Evolutionary conservation across 225 moss, liverwort and hornwort species (phyloP).

Genomic region (Sphagnum contortum): DNA sequence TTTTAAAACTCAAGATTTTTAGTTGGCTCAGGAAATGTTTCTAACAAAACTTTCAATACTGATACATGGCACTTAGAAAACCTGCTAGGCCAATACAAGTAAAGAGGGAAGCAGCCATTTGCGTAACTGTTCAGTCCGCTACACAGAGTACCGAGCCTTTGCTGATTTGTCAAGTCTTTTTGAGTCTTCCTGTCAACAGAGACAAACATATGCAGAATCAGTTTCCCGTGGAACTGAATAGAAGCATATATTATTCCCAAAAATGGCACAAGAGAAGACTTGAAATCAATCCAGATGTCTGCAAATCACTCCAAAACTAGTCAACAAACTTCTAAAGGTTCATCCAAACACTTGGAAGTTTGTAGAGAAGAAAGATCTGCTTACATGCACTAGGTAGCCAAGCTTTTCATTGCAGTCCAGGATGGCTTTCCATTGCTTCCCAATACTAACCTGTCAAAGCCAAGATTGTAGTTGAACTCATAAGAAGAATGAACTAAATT

Average conservation of each 20-base stretch:
- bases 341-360: neutral
- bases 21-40: too few species aligned
- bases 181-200: slow-evolving; percentile 59
- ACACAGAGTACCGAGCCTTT: slow-evolving; percentile 73
- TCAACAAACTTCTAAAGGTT: neutral
- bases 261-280: neutral
- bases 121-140: slow-evolving; percentile 1
- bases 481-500: neutral
- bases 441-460: slow-evolving; percentile 62
- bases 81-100: too few species aligned
- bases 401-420: slow-evolving; percentile 79
- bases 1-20: too few species aligned
- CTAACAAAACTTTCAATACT: too few species aligned
- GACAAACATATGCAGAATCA: neutral
- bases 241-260: slow-evolving; percentile 1
- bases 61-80: too few species aligned
- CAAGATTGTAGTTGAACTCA: neutral
- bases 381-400: slow-evolving; percentile 70
- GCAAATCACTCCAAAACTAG: neutral
- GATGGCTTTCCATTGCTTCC: slow-evolving; percentile 89
- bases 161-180: slow-evolving; percentile 65
- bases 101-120: too few species aligned
- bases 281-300: neutral
- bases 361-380: neutral
- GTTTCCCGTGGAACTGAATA: neutral